A percentile compares a stretch with the other conserved stretches of the same genome.
These are phyloP conservation scores for Xylaria acuta DNA, from an alignment of 495 filamentous ascomycete species.

Conservation along the genomic window DNA sequence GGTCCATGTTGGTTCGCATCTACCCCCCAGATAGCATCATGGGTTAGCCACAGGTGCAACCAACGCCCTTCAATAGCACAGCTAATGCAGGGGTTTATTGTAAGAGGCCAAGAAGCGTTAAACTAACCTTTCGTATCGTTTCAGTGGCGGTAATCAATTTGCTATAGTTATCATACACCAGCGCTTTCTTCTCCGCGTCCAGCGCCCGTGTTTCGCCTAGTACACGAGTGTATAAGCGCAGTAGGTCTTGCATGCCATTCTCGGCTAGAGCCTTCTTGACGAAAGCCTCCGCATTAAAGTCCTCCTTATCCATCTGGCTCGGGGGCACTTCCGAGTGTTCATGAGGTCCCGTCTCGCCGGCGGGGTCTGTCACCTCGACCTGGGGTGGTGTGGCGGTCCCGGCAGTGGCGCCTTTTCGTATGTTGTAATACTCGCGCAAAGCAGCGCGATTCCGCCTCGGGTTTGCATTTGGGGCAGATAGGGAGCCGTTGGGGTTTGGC, in stretches of 20 bases:
- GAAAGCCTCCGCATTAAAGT: conserved; percentile 65
- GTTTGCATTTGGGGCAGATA: conserved; percentile 52
- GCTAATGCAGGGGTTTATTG: not conserved
- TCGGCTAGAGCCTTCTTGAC: conserved; percentile 68
- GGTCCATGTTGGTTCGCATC: conserved; percentile 79
- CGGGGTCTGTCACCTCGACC: conserved; percentile 49
- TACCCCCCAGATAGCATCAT: conserved; percentile 23
- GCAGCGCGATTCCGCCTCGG: conserved; percentile 68
- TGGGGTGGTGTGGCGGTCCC: conserved; percentile 37
- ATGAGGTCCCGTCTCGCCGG: conserved; percentile 34
- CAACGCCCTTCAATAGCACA: not conserved
- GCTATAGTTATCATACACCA: conserved; percentile 98
- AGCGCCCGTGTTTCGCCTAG: conserved; percentile 82
- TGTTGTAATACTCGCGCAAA: conserved; percentile 91
- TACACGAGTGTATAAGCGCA: conserved; percentile 68
- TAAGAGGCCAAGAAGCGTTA: not conserved
- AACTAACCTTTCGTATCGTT: conserved; percentile 77
- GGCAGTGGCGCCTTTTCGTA: conserved; percentile 58
- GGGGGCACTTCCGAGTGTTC: conserved; percentile 44
- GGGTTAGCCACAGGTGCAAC: not conserved
- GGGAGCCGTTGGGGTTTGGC: conserved; percentile 59
- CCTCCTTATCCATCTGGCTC: conserved; percentile 62
- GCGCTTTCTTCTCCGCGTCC: conserved; percentile 92
- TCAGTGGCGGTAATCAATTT: conserved; percentile 95
- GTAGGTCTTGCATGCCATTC: conserved; percentile 67